Conservation (phyloP, 805 yeast species). For the Candida anglica region DNA sequence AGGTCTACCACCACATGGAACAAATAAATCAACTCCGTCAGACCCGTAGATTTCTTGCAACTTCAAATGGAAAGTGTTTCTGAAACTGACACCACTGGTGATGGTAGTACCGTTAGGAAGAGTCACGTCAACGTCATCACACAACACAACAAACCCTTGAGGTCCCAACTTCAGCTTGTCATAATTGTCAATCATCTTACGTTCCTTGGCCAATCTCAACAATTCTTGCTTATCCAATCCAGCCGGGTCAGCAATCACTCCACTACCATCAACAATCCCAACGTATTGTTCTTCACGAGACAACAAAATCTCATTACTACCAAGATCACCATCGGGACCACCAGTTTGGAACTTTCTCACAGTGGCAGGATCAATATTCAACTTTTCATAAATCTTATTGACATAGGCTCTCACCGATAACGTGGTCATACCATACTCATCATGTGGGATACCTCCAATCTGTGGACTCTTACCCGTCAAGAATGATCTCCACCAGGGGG, state of each 20-base stretch:
- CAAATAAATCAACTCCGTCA: conserved; percentile 76
- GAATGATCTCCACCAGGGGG: conserved; percentile 98
- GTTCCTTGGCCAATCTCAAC: conserved; percentile 67
- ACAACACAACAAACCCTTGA: conserved; percentile 76
- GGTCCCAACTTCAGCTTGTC: conserved; percentile 63
- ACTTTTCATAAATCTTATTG: conserved; percentile 78
- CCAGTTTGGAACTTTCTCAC: conserved; percentile 91
- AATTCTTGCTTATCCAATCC: conserved; percentile 84
- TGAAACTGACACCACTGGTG: conserved; percentile 81
- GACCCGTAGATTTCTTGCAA: conserved; percentile 55
- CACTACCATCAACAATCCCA: conserved; percentile 92
- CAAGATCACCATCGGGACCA: conserved; percentile 98
- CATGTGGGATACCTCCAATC: conserved; percentile 97
- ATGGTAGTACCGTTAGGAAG: conserved; percentile 76
- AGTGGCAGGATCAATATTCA: conserved; percentile 52
- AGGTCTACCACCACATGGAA: conserved; percentile 99
- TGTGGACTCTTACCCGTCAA: conserved; percentile 92
- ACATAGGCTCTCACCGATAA: conserved; percentile 90
- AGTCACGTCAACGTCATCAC: conserved; percentile 76
- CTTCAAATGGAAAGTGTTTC: conserved; percentile 85
- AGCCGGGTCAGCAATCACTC: conserved; percentile 87
- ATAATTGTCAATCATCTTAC: conserved; percentile 70
- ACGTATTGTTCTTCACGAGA: conserved; percentile 82
- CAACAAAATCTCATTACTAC: conserved; percentile 88
- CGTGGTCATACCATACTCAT: conserved; percentile 96